A percentile compares a stretch with the other conserved stretches of the same genome.
These are phyloP conservation scores for Adansonia rubrostipa DNA, from an alignment of 441 rosid genomes.

Conservation along the genomic window DNA sequence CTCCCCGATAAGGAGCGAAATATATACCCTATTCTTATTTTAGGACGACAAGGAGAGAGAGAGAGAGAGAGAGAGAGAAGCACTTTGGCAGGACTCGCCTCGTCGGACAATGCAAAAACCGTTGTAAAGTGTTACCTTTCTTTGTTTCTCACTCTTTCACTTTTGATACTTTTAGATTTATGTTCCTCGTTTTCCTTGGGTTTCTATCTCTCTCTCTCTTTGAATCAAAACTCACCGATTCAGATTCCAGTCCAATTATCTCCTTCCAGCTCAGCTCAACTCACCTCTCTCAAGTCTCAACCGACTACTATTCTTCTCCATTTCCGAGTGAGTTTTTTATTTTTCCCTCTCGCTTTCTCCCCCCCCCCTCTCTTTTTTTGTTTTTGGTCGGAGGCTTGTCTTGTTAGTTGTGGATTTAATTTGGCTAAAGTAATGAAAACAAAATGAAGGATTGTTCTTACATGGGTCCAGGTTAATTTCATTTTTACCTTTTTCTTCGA, in stretches of 20 bases:
- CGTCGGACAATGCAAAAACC: conserved; percentile 30
- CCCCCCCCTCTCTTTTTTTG: neutral
- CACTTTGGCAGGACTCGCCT: conserved; percentile 45
- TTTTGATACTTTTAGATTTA: neutral
- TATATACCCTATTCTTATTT: no score
- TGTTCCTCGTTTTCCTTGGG: neutral
- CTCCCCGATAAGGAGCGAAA: no score
- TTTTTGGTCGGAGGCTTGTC: conserved; percentile 13
- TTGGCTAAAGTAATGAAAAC: no score
- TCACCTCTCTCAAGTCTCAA: neutral
- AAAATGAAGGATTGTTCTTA: conserved; percentile 32
- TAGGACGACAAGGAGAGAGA: no score
- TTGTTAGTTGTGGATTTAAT: conserved; percentile 26
- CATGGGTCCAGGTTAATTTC: conserved; percentile 40
- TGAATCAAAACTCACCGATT: conserved; percentile 33
- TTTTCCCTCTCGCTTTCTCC: conserved; percentile 10
- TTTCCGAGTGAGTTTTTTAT: conserved; percentile 36
- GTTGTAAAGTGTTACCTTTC: conserved; percentile 27
- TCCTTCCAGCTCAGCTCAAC: conserved; percentile 4
- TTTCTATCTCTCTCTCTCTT: conserved; percentile 35
- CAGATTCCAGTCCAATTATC: conserved; percentile 28
- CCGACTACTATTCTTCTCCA: neutral
- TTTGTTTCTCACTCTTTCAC: conserved; percentile 24
- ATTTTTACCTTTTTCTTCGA: neutral
- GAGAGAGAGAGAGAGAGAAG: conserved; percentile 17